phyloP scores from a whole-genome alignment of 495 filamentous ascomycete species.

The Lophiostoma macrostomum region DNA sequence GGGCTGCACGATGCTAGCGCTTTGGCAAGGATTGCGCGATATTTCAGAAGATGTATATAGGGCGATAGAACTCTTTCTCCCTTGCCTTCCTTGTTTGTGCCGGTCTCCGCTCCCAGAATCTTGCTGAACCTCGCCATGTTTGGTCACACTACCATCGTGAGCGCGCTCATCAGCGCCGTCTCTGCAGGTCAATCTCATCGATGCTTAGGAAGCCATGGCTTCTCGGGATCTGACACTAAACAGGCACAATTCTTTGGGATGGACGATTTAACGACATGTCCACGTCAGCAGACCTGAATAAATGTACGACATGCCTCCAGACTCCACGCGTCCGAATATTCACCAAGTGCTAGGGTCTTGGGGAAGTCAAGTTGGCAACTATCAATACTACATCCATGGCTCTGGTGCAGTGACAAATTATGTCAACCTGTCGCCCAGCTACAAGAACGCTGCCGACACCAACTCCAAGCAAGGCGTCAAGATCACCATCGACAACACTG shows the following conservation, averaged over 20 bases:
- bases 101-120: not conserved
- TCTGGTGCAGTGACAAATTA: slow-evolving; percentile 52
- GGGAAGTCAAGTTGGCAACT: slow-evolving; percentile 62
- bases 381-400: slow-evolving; percentile 74
- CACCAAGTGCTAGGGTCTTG: slow-evolving; percentile 50
- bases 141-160: slow-evolving; percentile 15
- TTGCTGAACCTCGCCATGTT: slow-evolving; percentile 17
- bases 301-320: slow-evolving; percentile 35
- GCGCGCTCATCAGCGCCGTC: slow-evolving; percentile 23
- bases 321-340: not conserved
- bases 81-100: not conserved
- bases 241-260: slow-evolving; percentile 55
- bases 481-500: slow-evolving; percentile 60
- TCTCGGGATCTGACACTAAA: not conserved
- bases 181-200: slow-evolving; percentile 8
- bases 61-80: not conserved
- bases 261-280: slow-evolving; percentile 58
- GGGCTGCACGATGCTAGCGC: not conserved
- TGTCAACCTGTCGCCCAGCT: slow-evolving; percentile 51
- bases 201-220: not conserved
- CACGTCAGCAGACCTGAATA: slow-evolving; percentile 50
- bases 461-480: slow-evolving; percentile 62
- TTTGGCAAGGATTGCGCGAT: no score
- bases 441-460: slow-evolving; percentile 67
- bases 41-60: slow-evolving; percentile 4